These are phyloP conservation scores for Plasmodium relictum DNA, from an alignment of 169 alveolate genomes.

Conservation along the genomic window DNA sequence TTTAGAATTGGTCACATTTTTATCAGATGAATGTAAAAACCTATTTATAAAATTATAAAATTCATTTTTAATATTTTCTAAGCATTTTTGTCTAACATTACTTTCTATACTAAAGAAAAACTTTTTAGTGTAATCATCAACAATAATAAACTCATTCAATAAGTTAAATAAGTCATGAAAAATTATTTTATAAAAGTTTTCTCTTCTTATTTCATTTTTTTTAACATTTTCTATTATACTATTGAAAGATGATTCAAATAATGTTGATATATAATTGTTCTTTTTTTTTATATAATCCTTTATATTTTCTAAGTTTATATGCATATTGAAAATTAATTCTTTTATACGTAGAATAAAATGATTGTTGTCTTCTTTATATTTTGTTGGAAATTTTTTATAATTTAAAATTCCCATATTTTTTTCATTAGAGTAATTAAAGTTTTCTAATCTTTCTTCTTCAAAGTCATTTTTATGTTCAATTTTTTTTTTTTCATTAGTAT, in stretches of 20 bases:
- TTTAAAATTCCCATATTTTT: background rate
- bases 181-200: conserved; percentile 51
- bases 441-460: conserved; percentile 11
- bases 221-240: conserved; percentile 21
- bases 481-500: conserved; percentile 13
- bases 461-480: conserved; percentile 12
- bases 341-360: conserved; percentile 37
- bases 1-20: background rate
- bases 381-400: conserved; percentile 13
- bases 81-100: conserved; percentile 51
- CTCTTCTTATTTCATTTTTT: conserved; percentile 43
- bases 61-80: conserved; percentile 67
- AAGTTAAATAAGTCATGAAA: conserved; percentile 55
- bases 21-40: conserved; percentile 32
- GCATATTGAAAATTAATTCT: conserved; percentile 41
- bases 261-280: conserved; percentile 31
- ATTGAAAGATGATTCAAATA: conserved; percentile 28
- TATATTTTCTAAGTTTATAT: conserved; percentile 39
- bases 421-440: background rate
- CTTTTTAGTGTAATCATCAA: conserved; percentile 66
- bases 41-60: conserved; percentile 57
- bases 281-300: conserved; percentile 31
- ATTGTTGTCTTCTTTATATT: conserved; percentile 20
- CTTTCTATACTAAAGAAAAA: conserved; percentile 67
- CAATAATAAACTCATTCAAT: conserved; percentile 63